phyloP scores from a whole-genome alignment of 768 basidiomycete genomes.

The Fibroporia radiculosa region DNA sequence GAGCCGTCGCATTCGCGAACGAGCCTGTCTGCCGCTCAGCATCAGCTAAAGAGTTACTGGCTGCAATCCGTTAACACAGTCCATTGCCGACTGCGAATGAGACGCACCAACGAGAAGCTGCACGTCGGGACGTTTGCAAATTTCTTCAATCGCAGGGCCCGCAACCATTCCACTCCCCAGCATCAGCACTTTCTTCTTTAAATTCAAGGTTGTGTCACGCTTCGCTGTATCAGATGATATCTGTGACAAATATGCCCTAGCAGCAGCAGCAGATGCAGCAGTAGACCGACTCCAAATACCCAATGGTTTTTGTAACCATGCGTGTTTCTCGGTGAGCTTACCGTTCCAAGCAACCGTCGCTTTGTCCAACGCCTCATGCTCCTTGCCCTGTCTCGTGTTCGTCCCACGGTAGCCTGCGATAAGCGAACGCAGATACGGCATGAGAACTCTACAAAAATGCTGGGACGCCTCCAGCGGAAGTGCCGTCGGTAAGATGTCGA shows the following conservation, averaged over 20 bases:
- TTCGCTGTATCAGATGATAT: not conserved
- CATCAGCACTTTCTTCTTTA: conserved; percentile 60
- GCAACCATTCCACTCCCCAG: conserved; percentile 97
- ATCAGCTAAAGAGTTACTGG: conserved; percentile 63
- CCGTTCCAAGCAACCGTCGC: conserved; percentile 70
- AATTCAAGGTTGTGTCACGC: not conserved
- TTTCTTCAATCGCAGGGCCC: conserved; percentile 74
- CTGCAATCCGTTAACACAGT: conserved; percentile 32
- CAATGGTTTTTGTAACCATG: conserved; percentile 52
- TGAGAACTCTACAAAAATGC: conserved; percentile 61
- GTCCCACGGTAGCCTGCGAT: conserved; percentile 32
- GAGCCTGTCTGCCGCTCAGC: conserved; percentile 38
- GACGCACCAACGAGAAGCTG: conserved; percentile 71
- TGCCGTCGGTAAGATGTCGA: conserved; percentile 85
- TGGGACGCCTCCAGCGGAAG: conserved; percentile 76
- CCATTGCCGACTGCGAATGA: not conserved
- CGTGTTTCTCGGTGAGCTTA: conserved; percentile 40
- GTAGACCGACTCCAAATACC: conserved; percentile 29
- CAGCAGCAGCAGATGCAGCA: not conserved
- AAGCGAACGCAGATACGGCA: conserved; percentile 60
- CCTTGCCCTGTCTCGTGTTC: conserved; percentile 17
- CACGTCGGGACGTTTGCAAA: conserved; percentile 55
- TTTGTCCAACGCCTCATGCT: conserved; percentile 40
- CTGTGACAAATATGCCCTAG: not conserved
- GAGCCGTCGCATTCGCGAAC: conserved; percentile 44